These are phyloP conservation scores for Colletotrichum shisoi DNA, from an alignment of 2,329 filamentous ascomycete genomes.

Conservation along the genomic window DNA sequence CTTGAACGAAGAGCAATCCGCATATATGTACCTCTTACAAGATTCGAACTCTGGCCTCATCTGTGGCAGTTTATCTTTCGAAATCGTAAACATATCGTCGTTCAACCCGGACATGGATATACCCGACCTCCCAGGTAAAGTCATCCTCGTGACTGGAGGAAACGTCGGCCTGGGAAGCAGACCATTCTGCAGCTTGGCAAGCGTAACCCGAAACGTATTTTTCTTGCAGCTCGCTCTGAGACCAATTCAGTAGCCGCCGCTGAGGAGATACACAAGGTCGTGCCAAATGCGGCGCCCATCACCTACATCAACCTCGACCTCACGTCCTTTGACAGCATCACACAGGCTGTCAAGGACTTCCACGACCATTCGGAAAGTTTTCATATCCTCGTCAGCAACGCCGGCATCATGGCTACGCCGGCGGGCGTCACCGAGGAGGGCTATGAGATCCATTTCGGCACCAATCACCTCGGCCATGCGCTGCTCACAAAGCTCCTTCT, in stretches of 20 bases:
- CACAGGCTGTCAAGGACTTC: constrained; percentile 51
- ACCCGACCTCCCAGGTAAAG: constrained; percentile 54
- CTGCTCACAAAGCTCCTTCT: constrained; percentile 52
- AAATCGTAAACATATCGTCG: too few species aligned
- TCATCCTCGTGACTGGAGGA: constrained; percentile 61
- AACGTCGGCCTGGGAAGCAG: constrained; percentile 24
- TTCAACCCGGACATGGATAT: constrained; percentile 47
- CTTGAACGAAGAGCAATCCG: too few species aligned
- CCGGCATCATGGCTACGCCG: constrained; percentile 53
- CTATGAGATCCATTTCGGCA: constrained; percentile 59
- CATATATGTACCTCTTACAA: too few species aligned
- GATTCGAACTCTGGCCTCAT: too few species aligned
- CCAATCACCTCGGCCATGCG: constrained; percentile 59
- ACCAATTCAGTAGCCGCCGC: constrained; percentile 56
- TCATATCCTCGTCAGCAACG: constrained; percentile 57
- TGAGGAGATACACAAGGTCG: constrained; percentile 15
- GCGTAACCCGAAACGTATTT: constrained; percentile 61
- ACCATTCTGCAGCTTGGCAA: not conserved
- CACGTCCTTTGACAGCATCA: constrained; percentile 53
- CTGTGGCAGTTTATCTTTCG: too few species aligned
- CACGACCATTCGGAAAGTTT: constrained; percentile 46
- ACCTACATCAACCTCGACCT: constrained; percentile 55
- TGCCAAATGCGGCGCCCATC: constrained; percentile 32
- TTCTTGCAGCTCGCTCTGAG: constrained; percentile 60
- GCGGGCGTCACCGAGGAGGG: constrained; percentile 52